Base-by-base conservation (phyloP, 345 rosid genomes). In the Gossypium herbaceum region DNA sequence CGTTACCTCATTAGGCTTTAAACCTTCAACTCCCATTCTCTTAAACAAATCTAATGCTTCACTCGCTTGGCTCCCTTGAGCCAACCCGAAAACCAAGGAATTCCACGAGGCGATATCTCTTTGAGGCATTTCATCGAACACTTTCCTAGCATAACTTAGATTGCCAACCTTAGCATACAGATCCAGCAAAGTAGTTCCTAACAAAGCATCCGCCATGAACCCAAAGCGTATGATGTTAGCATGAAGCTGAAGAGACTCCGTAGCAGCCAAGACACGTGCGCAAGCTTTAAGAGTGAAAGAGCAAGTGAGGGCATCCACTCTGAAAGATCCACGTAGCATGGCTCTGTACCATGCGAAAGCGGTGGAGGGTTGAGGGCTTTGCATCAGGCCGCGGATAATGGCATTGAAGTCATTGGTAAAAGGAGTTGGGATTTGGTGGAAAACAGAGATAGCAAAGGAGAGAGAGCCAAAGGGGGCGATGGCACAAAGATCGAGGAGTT, bases 61-160 rank as follows among this genome's bases (percentile, higher is more conserved):
- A n/a, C 76, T 39, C 4, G 91, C 92, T 54, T 81, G 75, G 60
- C 82, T 81, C 47, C 94, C 91, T 43, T 88, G 88, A 59, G 88
- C 90, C 81, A 94, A 75, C 69, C 97, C 98, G 7, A 87, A 71
- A 50, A 94, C 87, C 85, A 94, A 85, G 17, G 97, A 97, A 62
- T 92, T 94, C 97, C 97, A 92, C 4, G 94, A 81, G 0, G 94
- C 98, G 0, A 89, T 79, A 80, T 94, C 98, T 84, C 88, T 83
- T 7, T 63, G 68, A 12, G 64, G 7, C 93, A 94, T 92, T 84
- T 89, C 98, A 61, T 88, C 94, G 64, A 94, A 94, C 86, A 94
- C 62, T 76, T 79, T 87, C 75, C 56, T 63, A 0, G 96, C 97
- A 56, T 79, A 55, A 50, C 25, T 55, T 11, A 90, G 76, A 68